phyloP scores from a whole-genome alignment of 352 stramenopile species.

The Phytophthora kernoviae region DNA sequence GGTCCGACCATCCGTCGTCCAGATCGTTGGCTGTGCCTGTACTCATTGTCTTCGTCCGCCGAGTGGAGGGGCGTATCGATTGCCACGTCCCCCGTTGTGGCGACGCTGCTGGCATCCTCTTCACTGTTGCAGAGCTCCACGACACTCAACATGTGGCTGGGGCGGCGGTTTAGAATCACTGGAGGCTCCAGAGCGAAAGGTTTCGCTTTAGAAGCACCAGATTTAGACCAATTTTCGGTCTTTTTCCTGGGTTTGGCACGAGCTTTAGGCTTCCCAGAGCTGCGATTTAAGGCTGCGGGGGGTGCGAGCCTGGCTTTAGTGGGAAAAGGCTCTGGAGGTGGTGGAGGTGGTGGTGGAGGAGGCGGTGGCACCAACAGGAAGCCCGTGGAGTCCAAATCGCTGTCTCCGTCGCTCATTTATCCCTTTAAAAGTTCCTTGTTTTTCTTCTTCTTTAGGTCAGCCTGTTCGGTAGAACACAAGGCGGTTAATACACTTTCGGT shows the following conservation, averaged over 20 bases:
- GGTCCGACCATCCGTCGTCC: constrained; percentile 81
- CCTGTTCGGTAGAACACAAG: neutral
- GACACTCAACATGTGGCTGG: constrained; percentile 77
- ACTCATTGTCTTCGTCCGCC: constrained; percentile 46
- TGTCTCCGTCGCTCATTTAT: constrained; percentile 39
- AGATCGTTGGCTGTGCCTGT: constrained; percentile 37
- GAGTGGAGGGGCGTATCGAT: constrained; percentile 42
- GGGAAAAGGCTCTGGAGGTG: constrained; percentile 2
- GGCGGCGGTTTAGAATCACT: constrained; percentile 19
- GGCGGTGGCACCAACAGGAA: constrained; percentile 20
- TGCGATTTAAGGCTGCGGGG: neutral
- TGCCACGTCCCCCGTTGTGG: constrained; percentile 30
- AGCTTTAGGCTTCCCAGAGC: constrained; percentile 36
- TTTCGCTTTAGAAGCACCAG: neutral
- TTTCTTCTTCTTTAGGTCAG: too few species aligned
- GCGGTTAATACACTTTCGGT: neutral
- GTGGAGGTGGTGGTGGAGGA: constrained; percentile 11
- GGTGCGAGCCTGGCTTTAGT: constrained; percentile 7
- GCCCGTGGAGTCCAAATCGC: constrained; percentile 26
- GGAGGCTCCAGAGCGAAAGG: constrained; percentile 5
- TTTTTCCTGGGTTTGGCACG: constrained; percentile 12
- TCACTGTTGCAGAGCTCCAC: constrained; percentile 76
- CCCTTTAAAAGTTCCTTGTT: neutral
- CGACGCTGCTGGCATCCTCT: constrained; percentile 43
- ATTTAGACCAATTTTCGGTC: neutral